Evolutionary conservation across 2,329 filamentous ascomycete species (phyloP).

Genomic region (Pseudogymnoascus sp.): DNA sequence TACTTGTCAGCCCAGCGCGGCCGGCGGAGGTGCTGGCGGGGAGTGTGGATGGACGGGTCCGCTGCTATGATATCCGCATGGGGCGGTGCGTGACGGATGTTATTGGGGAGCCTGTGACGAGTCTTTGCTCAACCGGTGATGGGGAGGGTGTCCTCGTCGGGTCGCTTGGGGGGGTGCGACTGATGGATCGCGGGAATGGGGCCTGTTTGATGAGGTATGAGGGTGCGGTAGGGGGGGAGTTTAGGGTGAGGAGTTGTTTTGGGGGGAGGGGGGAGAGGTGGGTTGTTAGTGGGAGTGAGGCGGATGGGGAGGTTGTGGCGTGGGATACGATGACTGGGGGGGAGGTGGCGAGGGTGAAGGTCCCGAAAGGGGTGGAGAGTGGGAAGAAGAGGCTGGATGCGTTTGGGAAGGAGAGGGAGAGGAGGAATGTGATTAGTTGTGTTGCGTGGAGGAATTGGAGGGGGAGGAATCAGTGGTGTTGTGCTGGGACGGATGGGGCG

Average conservation of each 20-base stretch:
- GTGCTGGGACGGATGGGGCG: constrained; percentile 54
- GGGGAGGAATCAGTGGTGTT: constrained; percentile 56
- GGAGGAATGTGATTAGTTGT: constrained; percentile 52
- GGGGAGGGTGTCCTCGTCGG: constrained; percentile 67
- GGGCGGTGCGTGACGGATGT: constrained; percentile 64
- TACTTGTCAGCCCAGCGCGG: constrained; percentile 12
- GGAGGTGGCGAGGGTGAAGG: constrained; percentile 50
- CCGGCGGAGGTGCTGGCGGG: constrained; percentile 54
- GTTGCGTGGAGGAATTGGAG: constrained; percentile 54
- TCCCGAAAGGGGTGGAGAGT: constrained; percentile 27
- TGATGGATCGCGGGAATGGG: constrained; percentile 74
- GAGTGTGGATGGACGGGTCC: constrained; percentile 75
- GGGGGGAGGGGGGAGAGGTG: constrained; percentile 63
- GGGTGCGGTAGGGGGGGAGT: constrained; percentile 36
- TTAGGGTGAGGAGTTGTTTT: constrained; percentile 37
- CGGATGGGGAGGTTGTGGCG: constrained; percentile 44
- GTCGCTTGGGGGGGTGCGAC: constrained; percentile 60
- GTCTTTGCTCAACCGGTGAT: constrained; percentile 60
- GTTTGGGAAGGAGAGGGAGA: constrained; percentile 51
- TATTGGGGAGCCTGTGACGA: constrained; percentile 64
- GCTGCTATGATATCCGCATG: constrained; percentile 74
- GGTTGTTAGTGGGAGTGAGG: constrained; percentile 74
- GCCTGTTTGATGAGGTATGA: constrained; percentile 64
- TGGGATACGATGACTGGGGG: constrained; percentile 80
- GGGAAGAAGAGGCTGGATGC: constrained; percentile 45